phyloP scores from a whole-genome alignment of 306 rosid genomes.

The Medicago arabica region DNA sequence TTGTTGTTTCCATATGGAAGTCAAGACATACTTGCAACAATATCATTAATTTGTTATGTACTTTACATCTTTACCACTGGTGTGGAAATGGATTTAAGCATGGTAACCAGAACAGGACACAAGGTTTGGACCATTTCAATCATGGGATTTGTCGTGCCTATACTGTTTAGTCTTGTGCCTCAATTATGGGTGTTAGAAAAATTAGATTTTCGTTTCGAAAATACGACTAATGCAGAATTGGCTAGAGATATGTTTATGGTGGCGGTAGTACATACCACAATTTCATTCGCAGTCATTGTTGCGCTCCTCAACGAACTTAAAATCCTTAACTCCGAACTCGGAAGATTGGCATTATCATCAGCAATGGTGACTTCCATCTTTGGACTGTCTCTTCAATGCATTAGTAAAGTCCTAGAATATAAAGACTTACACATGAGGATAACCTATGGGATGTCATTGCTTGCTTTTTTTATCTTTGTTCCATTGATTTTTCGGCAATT shows the following conservation, averaged over 20 bases:
- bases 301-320: slow-evolving; percentile 52
- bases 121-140: slow-evolving; percentile 47
- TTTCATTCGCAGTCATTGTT: slow-evolving; percentile 48
- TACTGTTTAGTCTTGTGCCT: too few relatives aligned
- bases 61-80: slow-evolving; percentile 51
- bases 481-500: too few relatives aligned
- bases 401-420: background rate
- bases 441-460: background rate
- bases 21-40: slow-evolving; percentile 44
- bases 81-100: slow-evolving; percentile 62
- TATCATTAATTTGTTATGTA: slow-evolving; percentile 51
- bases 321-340: slow-evolving; percentile 50
- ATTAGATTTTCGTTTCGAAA: too few relatives aligned
- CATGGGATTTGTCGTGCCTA: slow-evolving; percentile 24
- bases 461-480: too few relatives aligned
- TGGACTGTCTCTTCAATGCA: background rate
- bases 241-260: background rate
- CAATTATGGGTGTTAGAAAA: too few relatives aligned
- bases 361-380: slow-evolving; percentile 46
- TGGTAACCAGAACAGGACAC: slow-evolving; percentile 52
- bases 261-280: slow-evolving; percentile 28
- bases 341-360: slow-evolving; percentile 48
- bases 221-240: too few relatives aligned
- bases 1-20: slow-evolving; percentile 43
- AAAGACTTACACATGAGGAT: background rate